Conservation (phyloP, 768 basidiomycete genomes). For the Russula virescens region DNA sequence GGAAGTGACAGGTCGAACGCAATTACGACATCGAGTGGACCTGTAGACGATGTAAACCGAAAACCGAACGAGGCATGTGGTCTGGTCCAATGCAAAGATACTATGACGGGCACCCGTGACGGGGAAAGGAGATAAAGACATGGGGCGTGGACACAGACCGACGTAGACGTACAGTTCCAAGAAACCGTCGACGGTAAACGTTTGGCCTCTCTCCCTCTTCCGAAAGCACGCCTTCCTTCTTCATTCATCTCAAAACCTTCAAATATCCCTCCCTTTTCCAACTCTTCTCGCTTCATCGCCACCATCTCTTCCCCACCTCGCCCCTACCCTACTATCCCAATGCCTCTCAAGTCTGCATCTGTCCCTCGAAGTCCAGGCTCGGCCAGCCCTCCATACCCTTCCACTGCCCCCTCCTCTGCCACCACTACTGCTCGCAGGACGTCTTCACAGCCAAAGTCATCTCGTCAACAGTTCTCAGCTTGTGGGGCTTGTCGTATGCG, state of each 20-base stretch:
- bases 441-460: constrained; percentile 57
- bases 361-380: constrained; percentile 28
- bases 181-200: constrained; percentile 23
- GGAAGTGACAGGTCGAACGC: constrained; percentile 12
- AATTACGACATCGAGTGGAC: constrained; percentile 19
- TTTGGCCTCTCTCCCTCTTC: constrained; percentile 17
- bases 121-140: constrained; percentile 22
- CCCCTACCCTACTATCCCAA: neutral
- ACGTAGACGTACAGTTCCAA: constrained; percentile 21
- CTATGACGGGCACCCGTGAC: constrained; percentile 17
- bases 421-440: constrained; percentile 29
- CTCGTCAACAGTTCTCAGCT: constrained; percentile 83
- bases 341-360: constrained; percentile 28
- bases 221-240: constrained; percentile 17
- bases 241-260: constrained; percentile 21
- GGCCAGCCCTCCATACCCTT: constrained; percentile 31
- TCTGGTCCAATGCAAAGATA: constrained; percentile 9
- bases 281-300: constrained; percentile 16
- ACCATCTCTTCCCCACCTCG: constrained; percentile 21
- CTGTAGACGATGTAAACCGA: constrained; percentile 7
- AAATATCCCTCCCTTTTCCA: constrained; percentile 26
- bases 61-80: constrained; percentile 19
- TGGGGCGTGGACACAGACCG: constrained; percentile 9
- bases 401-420: constrained; percentile 28
- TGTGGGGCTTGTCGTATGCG: constrained; percentile 91